Conservation (phyloP, 805 yeast species). For the Maudiozyma barnettii region DNA sequence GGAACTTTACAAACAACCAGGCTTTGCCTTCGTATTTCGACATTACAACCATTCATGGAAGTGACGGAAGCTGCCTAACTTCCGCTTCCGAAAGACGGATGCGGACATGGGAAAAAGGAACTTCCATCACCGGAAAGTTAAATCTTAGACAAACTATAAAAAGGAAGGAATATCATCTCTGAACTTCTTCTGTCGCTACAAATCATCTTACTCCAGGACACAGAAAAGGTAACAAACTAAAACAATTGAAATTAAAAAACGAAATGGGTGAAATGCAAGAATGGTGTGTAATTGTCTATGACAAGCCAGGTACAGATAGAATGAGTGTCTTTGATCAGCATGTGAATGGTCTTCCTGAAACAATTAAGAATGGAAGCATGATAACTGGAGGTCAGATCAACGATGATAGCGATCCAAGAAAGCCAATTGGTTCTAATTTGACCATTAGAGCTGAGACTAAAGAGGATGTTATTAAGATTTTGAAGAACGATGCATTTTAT, state of each 20-base stretch:
- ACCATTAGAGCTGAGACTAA: constrained; percentile 2
- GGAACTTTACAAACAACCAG: no score
- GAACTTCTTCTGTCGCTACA: no score
- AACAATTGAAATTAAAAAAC: background rate
- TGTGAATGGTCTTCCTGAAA: background rate
- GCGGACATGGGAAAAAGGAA: no score
- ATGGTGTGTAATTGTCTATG: constrained; percentile 1
- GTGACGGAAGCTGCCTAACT: no score
- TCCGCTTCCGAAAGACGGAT: no score
- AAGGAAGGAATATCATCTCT: no score
- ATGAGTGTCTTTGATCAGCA: constrained; percentile 1
- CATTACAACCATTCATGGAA: no score
- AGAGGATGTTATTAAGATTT: constrained; percentile 1
- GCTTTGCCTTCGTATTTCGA: no score
- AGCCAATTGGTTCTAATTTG: constrained; percentile 1
- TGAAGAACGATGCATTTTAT: constrained; percentile 1
- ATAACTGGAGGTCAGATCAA: constrained; percentile 1
- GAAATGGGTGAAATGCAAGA: background rate
- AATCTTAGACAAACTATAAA: no score
- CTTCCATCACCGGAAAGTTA: no score
- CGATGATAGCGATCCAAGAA: constrained; percentile 2
- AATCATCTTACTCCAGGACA: no score
- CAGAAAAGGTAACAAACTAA: no score
- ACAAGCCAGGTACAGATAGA: background rate
- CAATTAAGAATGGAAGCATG: background rate